Percentiles rank a stretch among this genome's conserved stretches.
phyloP scores from a whole-genome alignment of 805 yeast species.

The Spathaspora boniae region DNA sequence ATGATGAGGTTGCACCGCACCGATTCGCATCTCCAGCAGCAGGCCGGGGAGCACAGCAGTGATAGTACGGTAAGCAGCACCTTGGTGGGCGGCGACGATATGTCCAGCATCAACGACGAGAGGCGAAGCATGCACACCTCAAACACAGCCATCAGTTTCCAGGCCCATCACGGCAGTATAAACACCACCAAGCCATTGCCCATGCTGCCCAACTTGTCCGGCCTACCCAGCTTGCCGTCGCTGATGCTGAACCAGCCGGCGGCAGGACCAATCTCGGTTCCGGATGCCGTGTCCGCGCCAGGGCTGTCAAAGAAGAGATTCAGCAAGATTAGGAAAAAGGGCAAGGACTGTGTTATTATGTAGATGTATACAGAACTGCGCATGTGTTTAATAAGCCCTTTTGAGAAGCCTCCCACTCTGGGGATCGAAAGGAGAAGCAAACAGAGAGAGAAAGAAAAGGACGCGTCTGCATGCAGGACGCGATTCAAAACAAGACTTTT shows the following conservation, averaged over 20 bases:
- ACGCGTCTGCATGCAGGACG: not conserved
- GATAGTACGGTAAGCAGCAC: too few species aligned
- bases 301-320: conserved; percentile 4
- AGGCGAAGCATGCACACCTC: too few species aligned
- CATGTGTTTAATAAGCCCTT: not conserved
- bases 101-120: too few species aligned
- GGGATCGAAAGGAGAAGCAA: not conserved
- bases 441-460: not conserved
- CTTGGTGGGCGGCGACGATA: too few species aligned
- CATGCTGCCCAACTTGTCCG: too few species aligned
- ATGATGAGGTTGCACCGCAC: conserved; percentile 10
- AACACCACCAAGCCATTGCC: too few species aligned
- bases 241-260: not conserved
- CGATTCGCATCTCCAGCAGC: not conserved
- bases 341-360: conserved; percentile 28
- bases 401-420: not conserved
- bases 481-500: not conserved
- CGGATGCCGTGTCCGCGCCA: too few species aligned
- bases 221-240: too few species aligned
- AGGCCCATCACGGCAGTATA: not conserved
- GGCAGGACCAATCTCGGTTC: too few species aligned
- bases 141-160: not conserved
- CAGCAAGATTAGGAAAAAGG: conserved; percentile 17
- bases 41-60: too few species aligned
- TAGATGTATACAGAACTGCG: conserved; percentile 6